Evolutionary conservation across 352 stramenopile species (phyloP).

Genomic region (Phytopythium litorale): DNA sequence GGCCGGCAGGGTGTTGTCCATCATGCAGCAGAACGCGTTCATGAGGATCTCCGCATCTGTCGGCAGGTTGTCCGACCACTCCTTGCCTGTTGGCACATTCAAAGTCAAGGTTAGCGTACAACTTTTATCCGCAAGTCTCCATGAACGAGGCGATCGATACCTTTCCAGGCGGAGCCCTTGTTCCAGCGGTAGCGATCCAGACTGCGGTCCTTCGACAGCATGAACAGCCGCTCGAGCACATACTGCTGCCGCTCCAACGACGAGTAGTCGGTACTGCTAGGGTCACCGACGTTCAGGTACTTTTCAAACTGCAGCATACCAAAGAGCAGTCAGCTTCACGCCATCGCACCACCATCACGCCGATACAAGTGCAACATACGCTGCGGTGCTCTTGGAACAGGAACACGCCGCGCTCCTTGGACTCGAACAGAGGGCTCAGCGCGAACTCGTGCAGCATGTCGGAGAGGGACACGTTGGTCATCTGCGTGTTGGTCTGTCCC

Average conservation of each 20-base stretch:
- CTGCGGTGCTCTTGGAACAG: slow-evolving; percentile 80
- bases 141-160: slow-evolving; percentile 1
- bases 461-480: slow-evolving; percentile 79
- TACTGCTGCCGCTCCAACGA: slow-evolving; percentile 82
- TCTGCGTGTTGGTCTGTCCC: slow-evolving; percentile 55
- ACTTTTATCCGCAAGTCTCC: too few species aligned
- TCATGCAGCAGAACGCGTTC: slow-evolving; percentile 87
- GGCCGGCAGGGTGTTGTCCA: slow-evolving; percentile 82
- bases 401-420: slow-evolving; percentile 67
- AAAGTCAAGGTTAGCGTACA: not conserved
- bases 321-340: slow-evolving; percentile 5
- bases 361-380: slow-evolving; percentile 28
- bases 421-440: slow-evolving; percentile 69
- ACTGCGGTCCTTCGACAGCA: slow-evolving; percentile 85
- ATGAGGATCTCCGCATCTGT: slow-evolving; percentile 84
- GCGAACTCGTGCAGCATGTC: slow-evolving; percentile 70
- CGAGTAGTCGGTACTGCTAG: slow-evolving; percentile 62
- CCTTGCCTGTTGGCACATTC: slow-evolving; percentile 37
- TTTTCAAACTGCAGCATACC: slow-evolving; percentile 67
- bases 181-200: slow-evolving; percentile 83
- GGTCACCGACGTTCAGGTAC: slow-evolving; percentile 81
- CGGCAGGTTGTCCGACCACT: slow-evolving; percentile 74
- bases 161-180: slow-evolving; percentile 77
- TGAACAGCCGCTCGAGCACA: slow-evolving; percentile 76
- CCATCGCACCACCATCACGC: not conserved